Evolutionary conservation across 164 flowering plant genomes (phyloP), one percentile per base, ranked within the genome.

Genomic region (Vitis vinifera): DNA sequence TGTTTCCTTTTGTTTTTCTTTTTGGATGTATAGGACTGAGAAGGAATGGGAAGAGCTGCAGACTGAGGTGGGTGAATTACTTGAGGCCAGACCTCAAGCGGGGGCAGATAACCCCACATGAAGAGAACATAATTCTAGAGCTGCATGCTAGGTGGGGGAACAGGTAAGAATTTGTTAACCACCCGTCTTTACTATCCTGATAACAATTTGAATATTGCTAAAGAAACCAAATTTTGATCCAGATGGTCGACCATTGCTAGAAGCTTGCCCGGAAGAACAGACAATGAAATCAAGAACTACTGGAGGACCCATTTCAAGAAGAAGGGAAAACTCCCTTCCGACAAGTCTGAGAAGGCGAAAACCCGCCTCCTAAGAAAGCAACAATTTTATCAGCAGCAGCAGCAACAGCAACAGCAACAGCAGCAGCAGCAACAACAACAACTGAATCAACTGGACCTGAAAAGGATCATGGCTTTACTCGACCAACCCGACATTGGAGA

Each of bases 1-100:
- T 13, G 10, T 10, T 68, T 12, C 59, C 10, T 44, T 66, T 2
- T 10, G 13, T 29, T 61, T 51, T 61, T 49, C 16, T 53, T 51
- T 65, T 65, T 60, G 51, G n/a, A 6, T 68, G 27, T 66, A 19
- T 75, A 94, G 98, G 98, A 9, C 58, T 94, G 83, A 92, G 81
- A 64, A 90, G 98, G 79, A 94, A 89, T 78, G 98, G 97, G 6
- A 94, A 94, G 80, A 94, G 98, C 63, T 94, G 98, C 63, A 90
- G 98, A 72, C 65, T 94, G 77, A 87, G 97, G 68, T 94, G 98
- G 98, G 97, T 94, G 74, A 94, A 94, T 70, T 94, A 92, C 64
- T 63, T 90, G 78, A 87, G 97, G 82, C 98, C 98, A 63, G 98
- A 91, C 79, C 89, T 94, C 29, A 94, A 94, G 87, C 89, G 87